A percentile compares a stretch with the other conserved stretches of the same genome.
Conservation (phyloP, 306 rosid genomes). For the Oemleria cerasiformis region DNA sequence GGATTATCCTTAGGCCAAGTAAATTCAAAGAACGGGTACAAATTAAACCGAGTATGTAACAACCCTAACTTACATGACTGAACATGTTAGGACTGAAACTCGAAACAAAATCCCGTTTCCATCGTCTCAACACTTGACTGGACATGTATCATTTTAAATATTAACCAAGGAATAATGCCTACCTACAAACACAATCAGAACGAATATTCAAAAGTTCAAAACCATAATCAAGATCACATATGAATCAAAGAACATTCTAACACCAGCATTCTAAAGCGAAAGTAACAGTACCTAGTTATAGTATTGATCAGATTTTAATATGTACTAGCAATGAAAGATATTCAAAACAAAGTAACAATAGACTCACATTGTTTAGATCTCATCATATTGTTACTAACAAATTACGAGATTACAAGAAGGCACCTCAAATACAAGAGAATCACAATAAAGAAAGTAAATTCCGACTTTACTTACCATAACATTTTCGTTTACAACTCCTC, state of each 20-base stretch:
- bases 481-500: constrained; percentile 52
- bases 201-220: constrained; percentile 2
- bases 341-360: not conserved
- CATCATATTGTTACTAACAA: not conserved
- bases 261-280: not conserved
- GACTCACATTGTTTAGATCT: not conserved
- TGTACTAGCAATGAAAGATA: not conserved
- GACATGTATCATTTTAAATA: not conserved
- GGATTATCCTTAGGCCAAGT: not conserved
- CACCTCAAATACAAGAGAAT: too few species aligned
- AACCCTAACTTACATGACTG: not conserved
- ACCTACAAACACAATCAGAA: constrained; percentile 46
- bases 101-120: not conserved
- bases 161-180: constrained; percentile 83
- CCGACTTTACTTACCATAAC: constrained; percentile 52
- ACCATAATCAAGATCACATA: not conserved
- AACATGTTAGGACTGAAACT: not conserved
- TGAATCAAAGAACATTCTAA: not conserved
- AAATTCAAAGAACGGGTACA: not conserved
- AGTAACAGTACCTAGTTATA: not conserved
- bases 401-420: not conserved
- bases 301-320: not conserved
- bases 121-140: not conserved
- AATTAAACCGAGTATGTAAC: not conserved
- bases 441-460: not conserved